Evolutionary conservation across 2,329 filamentous ascomycete genomes (phyloP).

Genomic region (Fusarium subglutinans): DNA sequence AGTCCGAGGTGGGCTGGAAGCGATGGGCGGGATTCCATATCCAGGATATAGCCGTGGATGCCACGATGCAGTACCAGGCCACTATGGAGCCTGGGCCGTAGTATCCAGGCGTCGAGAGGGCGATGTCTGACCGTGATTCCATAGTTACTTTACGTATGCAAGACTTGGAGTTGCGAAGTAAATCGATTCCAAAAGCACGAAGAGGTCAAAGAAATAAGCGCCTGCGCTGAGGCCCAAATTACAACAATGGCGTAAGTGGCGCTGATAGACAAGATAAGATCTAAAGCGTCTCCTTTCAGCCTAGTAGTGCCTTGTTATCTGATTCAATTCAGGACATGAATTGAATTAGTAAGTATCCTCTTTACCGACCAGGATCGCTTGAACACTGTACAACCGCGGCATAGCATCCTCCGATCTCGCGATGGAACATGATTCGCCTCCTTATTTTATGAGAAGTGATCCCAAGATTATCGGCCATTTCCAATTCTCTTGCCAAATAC

Average conservation of each 20-base stretch:
- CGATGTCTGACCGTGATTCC: rapidly evolving
- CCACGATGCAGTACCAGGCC: neutral
- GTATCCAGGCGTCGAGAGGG: neutral
- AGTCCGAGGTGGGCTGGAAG: neutral
- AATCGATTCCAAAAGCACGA: no score
- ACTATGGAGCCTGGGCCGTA: neutral
- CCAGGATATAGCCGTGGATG: neutral
- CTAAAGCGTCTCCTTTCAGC: neutral
- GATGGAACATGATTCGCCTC: no score
- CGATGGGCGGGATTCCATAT: neutral
- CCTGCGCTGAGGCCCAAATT: neutral
- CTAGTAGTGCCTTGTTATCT: neutral
- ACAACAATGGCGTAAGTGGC: neutral
- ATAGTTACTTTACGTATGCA: rapidly evolving
- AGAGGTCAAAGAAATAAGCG: neutral
- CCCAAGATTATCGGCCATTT: no score
- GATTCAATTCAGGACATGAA: neutral
- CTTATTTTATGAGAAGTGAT: no score
- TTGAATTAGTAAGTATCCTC: neutral
- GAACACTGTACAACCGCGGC: rapidly evolving
- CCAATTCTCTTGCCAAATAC: neutral
- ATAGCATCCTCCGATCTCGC: no score
- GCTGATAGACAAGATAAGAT: neutral
- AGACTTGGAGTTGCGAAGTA: rapidly evolving
- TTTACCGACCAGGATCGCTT: no score